Evolutionary conservation across 805 yeast species (phyloP).

Genomic region (Nakazawaea siamensis): DNA sequence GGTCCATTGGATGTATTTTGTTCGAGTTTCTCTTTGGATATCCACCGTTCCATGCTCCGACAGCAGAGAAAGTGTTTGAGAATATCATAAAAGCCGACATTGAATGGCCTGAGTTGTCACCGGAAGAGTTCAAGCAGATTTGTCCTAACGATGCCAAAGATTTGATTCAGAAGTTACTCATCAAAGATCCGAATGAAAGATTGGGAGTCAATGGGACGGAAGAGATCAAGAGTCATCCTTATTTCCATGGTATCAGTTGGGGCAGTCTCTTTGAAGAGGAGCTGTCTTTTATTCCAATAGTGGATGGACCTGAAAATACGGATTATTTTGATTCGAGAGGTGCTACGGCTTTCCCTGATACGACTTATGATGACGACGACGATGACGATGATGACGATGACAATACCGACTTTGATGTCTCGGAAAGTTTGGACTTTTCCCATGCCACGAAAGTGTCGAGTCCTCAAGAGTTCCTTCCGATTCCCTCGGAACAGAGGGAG

Average conservation of each 20-base stretch:
- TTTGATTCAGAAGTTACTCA: slow-evolving; percentile 54
- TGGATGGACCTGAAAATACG: slow-evolving; percentile 77
- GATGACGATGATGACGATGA: slow-evolving; percentile 17
- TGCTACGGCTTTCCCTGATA: slow-evolving; percentile 59
- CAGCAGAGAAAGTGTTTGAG: slow-evolving; percentile 75
- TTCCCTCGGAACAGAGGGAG: slow-evolving; percentile 46
- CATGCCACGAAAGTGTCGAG: slow-evolving; percentile 5
- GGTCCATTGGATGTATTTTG: slow-evolving; percentile 95
- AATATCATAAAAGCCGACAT: slow-evolving; percentile 69
- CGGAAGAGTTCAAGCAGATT: slow-evolving; percentile 40
- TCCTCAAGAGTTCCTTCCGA: slow-evolving; percentile 10
- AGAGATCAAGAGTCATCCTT: slow-evolving; percentile 75
- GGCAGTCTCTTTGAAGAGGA: slow-evolving; percentile 55
- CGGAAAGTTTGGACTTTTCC: slow-evolving; percentile 9
- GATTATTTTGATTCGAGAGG: slow-evolving; percentile 91
- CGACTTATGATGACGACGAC: slow-evolving; percentile 25
- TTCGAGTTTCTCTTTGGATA: slow-evolving; percentile 89
- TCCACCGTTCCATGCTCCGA: slow-evolving; percentile 86
- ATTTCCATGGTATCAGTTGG: slow-evolving; percentile 73
- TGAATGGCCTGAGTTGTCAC: slow-evolving; percentile 73
- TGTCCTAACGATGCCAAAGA: slow-evolving; percentile 68
- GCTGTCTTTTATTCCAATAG: slow-evolving; percentile 76
- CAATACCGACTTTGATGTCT: slow-evolving; percentile 9
- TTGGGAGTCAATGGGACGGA: slow-evolving; percentile 73
- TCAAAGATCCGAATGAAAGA: slow-evolving; percentile 55